These are phyloP conservation scores for Dactylis glomerata DNA, from an alignment of 176 grass and related monocot genomes.

Conservation along the genomic window DNA sequence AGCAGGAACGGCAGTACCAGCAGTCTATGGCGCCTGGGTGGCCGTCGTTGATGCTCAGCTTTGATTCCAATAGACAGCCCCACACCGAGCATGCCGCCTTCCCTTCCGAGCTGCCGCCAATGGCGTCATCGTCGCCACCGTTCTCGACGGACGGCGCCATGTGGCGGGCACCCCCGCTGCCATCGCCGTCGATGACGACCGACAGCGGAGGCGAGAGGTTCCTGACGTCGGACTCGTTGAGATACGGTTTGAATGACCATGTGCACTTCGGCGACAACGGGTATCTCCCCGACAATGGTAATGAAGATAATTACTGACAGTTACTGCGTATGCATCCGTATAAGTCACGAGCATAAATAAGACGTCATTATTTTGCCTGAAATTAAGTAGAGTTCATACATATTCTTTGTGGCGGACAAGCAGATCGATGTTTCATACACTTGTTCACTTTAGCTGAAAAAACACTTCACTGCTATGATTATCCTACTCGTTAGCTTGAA, in stretches of 20 bases:
- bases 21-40: neutral
- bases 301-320: slow-evolving; percentile 20
- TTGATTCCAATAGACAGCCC: slow-evolving; percentile 1
- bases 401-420: neutral
- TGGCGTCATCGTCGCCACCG: neutral
- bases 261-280: slow-evolving; percentile 20
- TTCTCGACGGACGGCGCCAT: neutral
- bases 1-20: neutral
- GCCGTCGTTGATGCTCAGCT: slow-evolving; percentile 39
- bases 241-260: slow-evolving; percentile 29
- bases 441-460: neutral
- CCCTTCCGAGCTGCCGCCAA: slow-evolving; percentile 19
- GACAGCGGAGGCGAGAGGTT: slow-evolving; percentile 19
- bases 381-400: neutral
- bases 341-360: neutral
- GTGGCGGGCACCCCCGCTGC: neutral
- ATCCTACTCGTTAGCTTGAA: neutral
- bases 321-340: neutral
- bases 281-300: slow-evolving; percentile 26
- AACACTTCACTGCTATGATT: neutral
- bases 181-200: neutral
- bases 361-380: neutral
- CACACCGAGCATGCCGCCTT: slow-evolving; percentile 10
- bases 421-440: neutral
- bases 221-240: slow-evolving; percentile 25